These are phyloP conservation scores for Mesotaenium endlicherianum DNA, from an alignment of 139 green algal species.

Conservation along the genomic window DNA sequence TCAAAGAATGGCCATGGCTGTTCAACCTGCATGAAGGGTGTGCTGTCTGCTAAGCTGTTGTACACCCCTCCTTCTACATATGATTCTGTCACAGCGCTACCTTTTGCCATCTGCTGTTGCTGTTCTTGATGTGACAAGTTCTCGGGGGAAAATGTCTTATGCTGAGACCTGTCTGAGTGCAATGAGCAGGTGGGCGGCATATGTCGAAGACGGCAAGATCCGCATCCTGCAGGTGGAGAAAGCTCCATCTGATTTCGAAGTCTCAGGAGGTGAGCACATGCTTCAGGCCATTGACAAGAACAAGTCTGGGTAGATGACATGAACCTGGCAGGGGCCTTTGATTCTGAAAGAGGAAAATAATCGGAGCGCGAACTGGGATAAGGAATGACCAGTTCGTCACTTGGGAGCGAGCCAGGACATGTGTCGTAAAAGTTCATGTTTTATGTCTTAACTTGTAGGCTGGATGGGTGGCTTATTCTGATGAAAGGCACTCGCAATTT, in stretches of 20 bases:
- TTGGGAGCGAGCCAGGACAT: too few species aligned
- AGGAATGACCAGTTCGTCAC: too few species aligned
- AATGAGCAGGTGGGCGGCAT: conserved; percentile 19
- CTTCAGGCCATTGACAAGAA: too few species aligned
- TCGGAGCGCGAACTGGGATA: too few species aligned
- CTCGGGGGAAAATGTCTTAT: not conserved
- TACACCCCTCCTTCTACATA: too few species aligned
- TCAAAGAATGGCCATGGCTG: not conserved
- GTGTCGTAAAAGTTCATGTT: too few species aligned
- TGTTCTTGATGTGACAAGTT: not conserved
- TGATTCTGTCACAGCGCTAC: not conserved
- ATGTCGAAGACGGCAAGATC: conserved; percentile 29
- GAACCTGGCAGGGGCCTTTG: too few species aligned
- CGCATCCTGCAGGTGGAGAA: conserved; percentile 35
- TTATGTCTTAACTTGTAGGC: too few species aligned
- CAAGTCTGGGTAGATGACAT: too few species aligned
- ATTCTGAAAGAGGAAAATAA: too few species aligned
- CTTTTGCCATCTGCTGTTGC: not conserved
- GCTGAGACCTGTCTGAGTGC: not conserved
- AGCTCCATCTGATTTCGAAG: conserved; percentile 16
- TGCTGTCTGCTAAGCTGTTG: not conserved
- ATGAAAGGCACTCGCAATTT: too few species aligned
- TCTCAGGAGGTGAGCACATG: conserved; percentile 15
- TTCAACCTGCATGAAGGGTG: not conserved
- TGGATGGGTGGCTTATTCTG: too few species aligned